Evolutionary conservation across 352 stramenopile genomes (phyloP).

Genomic region (Phytophthora fragariae): DNA sequence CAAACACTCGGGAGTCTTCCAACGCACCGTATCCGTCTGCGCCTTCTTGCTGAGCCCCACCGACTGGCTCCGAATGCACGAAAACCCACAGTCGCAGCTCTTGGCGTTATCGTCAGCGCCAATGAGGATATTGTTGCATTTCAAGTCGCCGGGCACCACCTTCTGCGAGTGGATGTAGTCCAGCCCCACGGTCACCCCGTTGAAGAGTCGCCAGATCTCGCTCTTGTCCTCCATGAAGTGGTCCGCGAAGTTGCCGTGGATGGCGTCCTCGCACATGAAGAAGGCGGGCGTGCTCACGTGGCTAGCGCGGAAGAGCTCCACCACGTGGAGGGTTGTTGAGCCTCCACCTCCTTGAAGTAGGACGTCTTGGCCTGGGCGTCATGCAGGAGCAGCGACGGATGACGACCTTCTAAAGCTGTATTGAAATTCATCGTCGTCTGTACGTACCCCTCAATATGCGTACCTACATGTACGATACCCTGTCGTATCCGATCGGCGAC

Average conservation of each 20-base stretch:
- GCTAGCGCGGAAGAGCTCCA: too few relatives aligned
- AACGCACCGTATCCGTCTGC: conserved; percentile 34
- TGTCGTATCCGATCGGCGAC: too few relatives aligned
- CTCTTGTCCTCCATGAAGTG: conserved; percentile 2
- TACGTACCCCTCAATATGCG: too few relatives aligned
- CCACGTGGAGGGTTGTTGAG: too few relatives aligned
- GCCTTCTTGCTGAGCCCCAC: conserved; percentile 39
- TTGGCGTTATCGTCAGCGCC: conserved; percentile 44
- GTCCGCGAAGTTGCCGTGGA: background rate
- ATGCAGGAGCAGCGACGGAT: too few relatives aligned
- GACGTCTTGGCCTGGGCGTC: too few relatives aligned
- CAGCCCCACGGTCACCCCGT: background rate
- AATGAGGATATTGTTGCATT: conserved; percentile 87
- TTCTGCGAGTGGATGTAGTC: conserved; percentile 70
- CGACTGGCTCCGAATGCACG: conserved; percentile 42
- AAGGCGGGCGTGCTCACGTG: conserved; percentile 1
- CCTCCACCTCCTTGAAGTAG: too few relatives aligned
- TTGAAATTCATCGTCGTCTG: too few relatives aligned
- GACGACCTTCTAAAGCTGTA: too few relatives aligned
- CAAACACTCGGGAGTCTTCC: conserved; percentile 50
- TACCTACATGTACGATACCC: too few relatives aligned
- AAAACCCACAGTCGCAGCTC: conserved; percentile 53
- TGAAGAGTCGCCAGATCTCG: background rate
- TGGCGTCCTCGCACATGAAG: conserved; percentile 11
- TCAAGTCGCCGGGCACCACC: conserved; percentile 87